phyloP scores from a whole-genome alignment of 1,139 yeast genomes.

The Zhuliangozyma blackwelliae region DNA sequence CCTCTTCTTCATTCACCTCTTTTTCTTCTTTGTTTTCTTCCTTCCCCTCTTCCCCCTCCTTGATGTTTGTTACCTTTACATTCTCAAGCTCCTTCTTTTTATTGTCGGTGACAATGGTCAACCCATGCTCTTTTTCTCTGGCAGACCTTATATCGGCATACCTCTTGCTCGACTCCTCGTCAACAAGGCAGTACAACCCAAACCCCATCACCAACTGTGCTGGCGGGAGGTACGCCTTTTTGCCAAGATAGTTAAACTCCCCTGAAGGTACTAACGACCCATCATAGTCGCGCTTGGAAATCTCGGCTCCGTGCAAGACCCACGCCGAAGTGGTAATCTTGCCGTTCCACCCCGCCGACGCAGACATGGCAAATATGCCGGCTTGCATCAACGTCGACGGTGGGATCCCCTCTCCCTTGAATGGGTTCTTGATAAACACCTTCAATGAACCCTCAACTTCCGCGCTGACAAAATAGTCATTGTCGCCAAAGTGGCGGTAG shows the following conservation, averaged over 20 bases:
- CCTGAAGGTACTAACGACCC: constrained; percentile 65
- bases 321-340: constrained; percentile 80
- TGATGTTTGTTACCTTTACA: constrained; percentile 8
- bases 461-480: constrained; percentile 70
- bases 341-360: constrained; percentile 86
- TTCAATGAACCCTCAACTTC: constrained; percentile 73
- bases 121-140: constrained; percentile 46
- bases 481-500: constrained; percentile 68
- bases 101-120: constrained; percentile 35
- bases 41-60: constrained; percentile 8
- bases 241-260: constrained; percentile 51
- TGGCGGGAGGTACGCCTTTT: constrained; percentile 70
- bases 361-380: constrained; percentile 75
- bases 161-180: constrained; percentile 45
- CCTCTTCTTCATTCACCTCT: constrained; percentile 9
- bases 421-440: constrained; percentile 78
- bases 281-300: constrained; percentile 67
- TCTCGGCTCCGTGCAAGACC: constrained; percentile 65
- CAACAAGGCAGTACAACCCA: constrained; percentile 72
- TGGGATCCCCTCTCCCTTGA: constrained; percentile 56
- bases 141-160: constrained; percentile 33
- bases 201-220: constrained; percentile 85
- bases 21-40: constrained; percentile 9
- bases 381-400: constrained; percentile 90
- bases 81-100: constrained; percentile 30